A percentile compares a stretch with the other conserved stretches of the same genome.
Evolutionary conservation across 495 filamentous ascomycete genomes (phyloP).

Genomic region (Aspergillus coremiiformis): DNA sequence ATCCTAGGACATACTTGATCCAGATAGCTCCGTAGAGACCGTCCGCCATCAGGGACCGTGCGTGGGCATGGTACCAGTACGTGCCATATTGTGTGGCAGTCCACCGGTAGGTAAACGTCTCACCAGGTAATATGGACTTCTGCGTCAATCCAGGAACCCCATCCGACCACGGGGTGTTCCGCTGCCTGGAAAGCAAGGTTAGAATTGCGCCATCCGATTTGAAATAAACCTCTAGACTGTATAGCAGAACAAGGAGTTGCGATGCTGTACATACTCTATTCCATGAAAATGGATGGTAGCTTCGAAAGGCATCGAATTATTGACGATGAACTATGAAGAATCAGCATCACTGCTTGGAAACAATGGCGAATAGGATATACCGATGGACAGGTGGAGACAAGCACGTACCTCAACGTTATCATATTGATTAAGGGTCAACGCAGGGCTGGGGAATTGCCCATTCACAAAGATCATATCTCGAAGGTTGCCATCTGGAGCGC

Average conservation of each 20-base stretch:
- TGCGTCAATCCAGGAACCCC: constrained; percentile 46
- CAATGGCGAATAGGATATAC: too few relatives aligned
- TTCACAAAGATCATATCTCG: constrained; percentile 47
- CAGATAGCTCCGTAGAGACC: constrained; percentile 46
- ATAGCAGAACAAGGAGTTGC: not conserved
- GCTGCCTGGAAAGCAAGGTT: constrained; percentile 2
- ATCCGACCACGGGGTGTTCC: constrained; percentile 39
- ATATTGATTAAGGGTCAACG: constrained; percentile 46
- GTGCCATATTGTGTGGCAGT: constrained; percentile 43
- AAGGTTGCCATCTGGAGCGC: constrained; percentile 2
- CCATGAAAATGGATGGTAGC: constrained; percentile 46
- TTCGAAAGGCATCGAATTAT: constrained; percentile 44
- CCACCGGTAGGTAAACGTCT: constrained; percentile 40
- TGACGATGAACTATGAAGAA: constrained; percentile 20
- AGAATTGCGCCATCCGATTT: not conserved
- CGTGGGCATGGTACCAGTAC: constrained; percentile 50
- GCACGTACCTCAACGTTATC: constrained; percentile 46
- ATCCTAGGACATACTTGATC: constrained; percentile 2
- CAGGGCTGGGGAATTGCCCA: constrained; percentile 47
- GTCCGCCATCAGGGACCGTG: constrained; percentile 40
- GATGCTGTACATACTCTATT: constrained; percentile 8
- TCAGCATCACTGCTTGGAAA: too few relatives aligned
- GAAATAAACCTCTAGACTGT: not conserved
- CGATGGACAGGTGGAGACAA: not conserved
- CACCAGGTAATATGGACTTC: constrained; percentile 37